phyloP scores from a whole-genome alignment of 2,329 filamentous ascomycete species.

The Pseudocercospora crystallina region DNA sequence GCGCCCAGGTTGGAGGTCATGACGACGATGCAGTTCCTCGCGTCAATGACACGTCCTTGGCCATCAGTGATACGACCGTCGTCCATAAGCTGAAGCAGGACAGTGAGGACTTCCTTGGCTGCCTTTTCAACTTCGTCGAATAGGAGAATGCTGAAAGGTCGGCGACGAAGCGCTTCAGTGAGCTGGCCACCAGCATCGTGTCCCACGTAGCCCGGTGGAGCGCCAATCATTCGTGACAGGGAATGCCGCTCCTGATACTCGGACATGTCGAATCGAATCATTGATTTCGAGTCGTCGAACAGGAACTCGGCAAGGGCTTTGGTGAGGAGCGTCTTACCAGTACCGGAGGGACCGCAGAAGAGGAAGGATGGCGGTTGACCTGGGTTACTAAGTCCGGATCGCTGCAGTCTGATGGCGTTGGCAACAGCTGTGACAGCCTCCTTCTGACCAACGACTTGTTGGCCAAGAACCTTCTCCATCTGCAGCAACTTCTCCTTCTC shows the following conservation, averaged over 20 bases:
- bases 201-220: conserved; percentile 93
- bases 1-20: conserved; percentile 98
- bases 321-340: conserved; percentile 94
- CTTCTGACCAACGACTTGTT: conserved; percentile 87
- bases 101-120: conserved; percentile 94
- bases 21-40: conserved; percentile 97
- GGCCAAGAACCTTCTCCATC: conserved; percentile 85
- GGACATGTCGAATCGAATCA: conserved; percentile 99
- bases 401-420: conserved; percentile 92
- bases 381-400: conserved; percentile 90
- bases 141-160: conserved; percentile 94
- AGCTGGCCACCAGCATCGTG: conserved; percentile 95
- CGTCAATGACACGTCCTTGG: conserved; percentile 91
- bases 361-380: conserved; percentile 98
- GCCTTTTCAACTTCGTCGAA: conserved; percentile 99
- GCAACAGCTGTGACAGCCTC: conserved; percentile 92
- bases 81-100: conserved; percentile 98
- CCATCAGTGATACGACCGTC: conserved; percentile 98
- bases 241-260: conserved; percentile 98
- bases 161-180: conserved; percentile 88
- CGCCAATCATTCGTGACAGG: conserved; percentile 94
- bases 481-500: conserved; percentile 98
- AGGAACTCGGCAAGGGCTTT: conserved; percentile 97
- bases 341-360: conserved; percentile 97
- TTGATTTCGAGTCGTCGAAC: conserved; percentile 93